phyloP scores from a whole-genome alignment of 2,329 filamentous ascomycete genomes.

The Didymella pinodella region DNA sequence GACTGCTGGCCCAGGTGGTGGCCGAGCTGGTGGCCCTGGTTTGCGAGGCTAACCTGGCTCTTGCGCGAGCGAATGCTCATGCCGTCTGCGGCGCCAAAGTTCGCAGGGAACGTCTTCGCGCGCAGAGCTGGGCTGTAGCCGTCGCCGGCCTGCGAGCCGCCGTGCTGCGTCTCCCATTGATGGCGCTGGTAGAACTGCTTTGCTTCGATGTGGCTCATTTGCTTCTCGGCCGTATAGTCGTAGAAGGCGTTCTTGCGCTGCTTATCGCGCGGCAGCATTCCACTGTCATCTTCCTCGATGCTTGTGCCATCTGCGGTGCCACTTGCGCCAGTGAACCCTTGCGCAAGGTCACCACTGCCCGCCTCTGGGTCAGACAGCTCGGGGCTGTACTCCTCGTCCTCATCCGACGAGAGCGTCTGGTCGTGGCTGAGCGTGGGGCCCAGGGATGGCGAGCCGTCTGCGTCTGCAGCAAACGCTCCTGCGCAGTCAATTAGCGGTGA shows the following conservation, averaged over 20 bases:
- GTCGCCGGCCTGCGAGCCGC: constrained; percentile 51
- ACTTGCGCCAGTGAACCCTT: constrained; percentile 32
- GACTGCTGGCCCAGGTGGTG: constrained; percentile 35
- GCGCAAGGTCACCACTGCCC: constrained; percentile 22
- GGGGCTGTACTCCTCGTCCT: constrained; percentile 46
- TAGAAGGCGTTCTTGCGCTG: constrained; percentile 83
- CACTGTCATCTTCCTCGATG: constrained; percentile 39
- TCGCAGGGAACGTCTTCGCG: constrained; percentile 55
- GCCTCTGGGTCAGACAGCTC: constrained; percentile 42
- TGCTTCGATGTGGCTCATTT: constrained; percentile 91
- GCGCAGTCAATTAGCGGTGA: constrained; percentile 1
- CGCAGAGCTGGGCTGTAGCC: constrained; percentile 53
- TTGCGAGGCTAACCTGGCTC: constrained; percentile 47
- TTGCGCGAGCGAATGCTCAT: constrained; percentile 53
- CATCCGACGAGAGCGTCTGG: constrained; percentile 47
- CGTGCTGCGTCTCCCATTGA: constrained; percentile 67
- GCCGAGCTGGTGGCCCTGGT: constrained; percentile 38
- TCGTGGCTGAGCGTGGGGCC: constrained; percentile 41
- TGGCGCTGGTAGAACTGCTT: constrained; percentile 96
- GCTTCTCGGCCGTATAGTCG: constrained; percentile 91
- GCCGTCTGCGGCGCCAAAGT: constrained; percentile 49
- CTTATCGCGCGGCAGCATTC: constrained; percentile 59
- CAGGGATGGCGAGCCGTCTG: constrained; percentile 49
- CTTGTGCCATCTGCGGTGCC: constrained; percentile 33
- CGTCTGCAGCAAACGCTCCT: constrained; percentile 44